Evolutionary conservation across 2,329 filamentous ascomycete species (phyloP).

Genomic region (Zymoseptoria brevis): DNA sequence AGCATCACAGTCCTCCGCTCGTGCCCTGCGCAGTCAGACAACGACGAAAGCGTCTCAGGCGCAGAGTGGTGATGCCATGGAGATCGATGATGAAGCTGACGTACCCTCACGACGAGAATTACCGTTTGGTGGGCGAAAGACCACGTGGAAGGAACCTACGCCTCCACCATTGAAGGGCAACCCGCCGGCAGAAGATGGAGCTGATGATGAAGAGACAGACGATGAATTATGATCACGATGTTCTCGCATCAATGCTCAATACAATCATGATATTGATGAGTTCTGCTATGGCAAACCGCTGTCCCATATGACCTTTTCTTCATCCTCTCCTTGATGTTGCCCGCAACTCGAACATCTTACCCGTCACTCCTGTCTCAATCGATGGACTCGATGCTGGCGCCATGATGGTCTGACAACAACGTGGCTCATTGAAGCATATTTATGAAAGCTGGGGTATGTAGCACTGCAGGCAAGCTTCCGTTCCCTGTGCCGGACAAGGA

Average conservation of each 20-base stretch:
- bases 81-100: conserved; percentile 8
- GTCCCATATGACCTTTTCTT: not conserved
- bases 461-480: not conserved
- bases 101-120: conserved; percentile 16
- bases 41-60: not conserved
- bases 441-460: not conserved
- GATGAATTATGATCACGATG: conserved; percentile 24
- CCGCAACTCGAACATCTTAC: not conserved
- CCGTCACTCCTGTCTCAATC: not conserved
- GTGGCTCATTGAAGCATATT: not conserved
- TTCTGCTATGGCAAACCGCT: not conserved
- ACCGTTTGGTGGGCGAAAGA: conserved; percentile 13
- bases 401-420: not conserved
- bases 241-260: not conserved
- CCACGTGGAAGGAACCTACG: conserved; percentile 8
- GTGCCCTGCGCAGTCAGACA: not conserved
- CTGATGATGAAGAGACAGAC: conserved; percentile 28
- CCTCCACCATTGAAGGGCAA: conserved; percentile 5
- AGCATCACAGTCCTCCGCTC: conserved; percentile 1
- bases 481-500: not conserved
- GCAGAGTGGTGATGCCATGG: conserved; percentile 4
- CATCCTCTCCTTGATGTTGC: not conserved
- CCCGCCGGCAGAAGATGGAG: conserved; percentile 1
- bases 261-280: not conserved
- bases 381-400: not conserved